Evolutionary conservation across 768 basidiomycete species (phyloP), one percentile per base, ranked within the genome.

Genomic region (Boletus speciosus): DNA sequence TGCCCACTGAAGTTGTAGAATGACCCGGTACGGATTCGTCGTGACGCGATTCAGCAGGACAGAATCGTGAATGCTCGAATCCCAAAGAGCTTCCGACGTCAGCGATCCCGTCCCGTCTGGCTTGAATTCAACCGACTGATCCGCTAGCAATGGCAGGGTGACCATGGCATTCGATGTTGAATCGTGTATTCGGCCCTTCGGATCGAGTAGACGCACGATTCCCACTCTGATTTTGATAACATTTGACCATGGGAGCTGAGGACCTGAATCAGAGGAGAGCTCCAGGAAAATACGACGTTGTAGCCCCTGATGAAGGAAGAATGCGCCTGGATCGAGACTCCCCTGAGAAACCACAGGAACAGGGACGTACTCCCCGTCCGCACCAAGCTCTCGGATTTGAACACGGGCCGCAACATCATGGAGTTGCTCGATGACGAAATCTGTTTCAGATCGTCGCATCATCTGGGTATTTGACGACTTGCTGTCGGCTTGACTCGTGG

Each of bases 361-460:
- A 21, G 93, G 87, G 19, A 75, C 72, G 68, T 97, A 98, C 42
- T 85, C 77, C 21, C 97, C 97, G 51, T 90, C 84, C 15, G 90
- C 83, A 27, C 81, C 85, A 31, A 98, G 80, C 70, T 99, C 95
- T 66, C 84, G 84, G 44, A 99, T 79, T 63, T 93, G 90, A 38
- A 95, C 67, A 79, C 85, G 88, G 12, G 88, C 88, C 7, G 93
- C 84, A n/a, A 97, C 84, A 66, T 98, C 94, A 70, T 98, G 95
- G 15, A 76, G 74, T 68, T 97, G 90, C 60, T 90, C 85, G 12
- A 85, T 82, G 27, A 96, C 82, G 58, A 98, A 94, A 62, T 98
- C 93, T 41, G 81, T 90, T 73, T 98, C 96, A 21, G 93, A 91
- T 27, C 93, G 85, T 19, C 95, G 84, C 93, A 96, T 96, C 16